Percentiles rank a stretch among this genome's conserved stretches.
Conservation (phyloP, 2,329 filamentous ascomycete genomes). For the Aspergillus aculeatinus region DNA sequence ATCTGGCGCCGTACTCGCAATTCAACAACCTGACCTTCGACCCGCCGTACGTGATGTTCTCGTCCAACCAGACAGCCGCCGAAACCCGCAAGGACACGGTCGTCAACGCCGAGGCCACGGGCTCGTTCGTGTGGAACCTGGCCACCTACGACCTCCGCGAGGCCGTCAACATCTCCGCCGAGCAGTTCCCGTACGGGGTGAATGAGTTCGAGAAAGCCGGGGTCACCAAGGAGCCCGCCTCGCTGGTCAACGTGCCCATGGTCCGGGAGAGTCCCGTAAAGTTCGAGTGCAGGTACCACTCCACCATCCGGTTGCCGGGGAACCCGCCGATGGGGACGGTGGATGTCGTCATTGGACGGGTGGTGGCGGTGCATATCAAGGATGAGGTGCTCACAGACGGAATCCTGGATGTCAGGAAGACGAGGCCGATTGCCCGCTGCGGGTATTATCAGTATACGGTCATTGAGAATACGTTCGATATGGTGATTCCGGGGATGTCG, state of each 20-base stretch:
- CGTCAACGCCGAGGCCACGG: slow-evolving; percentile 56
- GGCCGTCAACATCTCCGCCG: slow-evolving; percentile 56
- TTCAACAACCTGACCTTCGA: slow-evolving; percentile 65
- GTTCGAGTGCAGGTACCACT: slow-evolving; percentile 60
- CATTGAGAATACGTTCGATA: slow-evolving; percentile 58
- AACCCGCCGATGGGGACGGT: slow-evolving; percentile 59
- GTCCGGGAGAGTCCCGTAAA: slow-evolving; percentile 56
- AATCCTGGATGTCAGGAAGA: slow-evolving; percentile 56
- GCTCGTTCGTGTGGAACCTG: slow-evolving; percentile 60
- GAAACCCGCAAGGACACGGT: slow-evolving; percentile 56
- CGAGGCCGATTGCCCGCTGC: slow-evolving; percentile 59
- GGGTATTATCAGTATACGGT: slow-evolving; percentile 62
- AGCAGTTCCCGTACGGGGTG: slow-evolving; percentile 49
- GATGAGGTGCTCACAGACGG: slow-evolving; percentile 57
- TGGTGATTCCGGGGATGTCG: slow-evolving; percentile 48
- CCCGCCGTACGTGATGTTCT: slow-evolving; percentile 64
- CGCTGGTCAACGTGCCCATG: slow-evolving; percentile 48
- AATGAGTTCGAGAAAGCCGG: slow-evolving; percentile 57
- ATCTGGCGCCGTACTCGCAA: slow-evolving; percentile 61
- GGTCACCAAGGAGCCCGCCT: slow-evolving; percentile 50
- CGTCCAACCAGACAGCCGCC: slow-evolving; percentile 54
- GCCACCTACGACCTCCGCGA: slow-evolving; percentile 58
- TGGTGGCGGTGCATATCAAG: slow-evolving; percentile 58
- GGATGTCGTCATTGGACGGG: slow-evolving; percentile 58
- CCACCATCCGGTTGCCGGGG: slow-evolving; percentile 55